These are phyloP conservation scores for Trypanosoma melophagium DNA, from an alignment of 208 protist genomes.

Conservation along the genomic window DNA sequence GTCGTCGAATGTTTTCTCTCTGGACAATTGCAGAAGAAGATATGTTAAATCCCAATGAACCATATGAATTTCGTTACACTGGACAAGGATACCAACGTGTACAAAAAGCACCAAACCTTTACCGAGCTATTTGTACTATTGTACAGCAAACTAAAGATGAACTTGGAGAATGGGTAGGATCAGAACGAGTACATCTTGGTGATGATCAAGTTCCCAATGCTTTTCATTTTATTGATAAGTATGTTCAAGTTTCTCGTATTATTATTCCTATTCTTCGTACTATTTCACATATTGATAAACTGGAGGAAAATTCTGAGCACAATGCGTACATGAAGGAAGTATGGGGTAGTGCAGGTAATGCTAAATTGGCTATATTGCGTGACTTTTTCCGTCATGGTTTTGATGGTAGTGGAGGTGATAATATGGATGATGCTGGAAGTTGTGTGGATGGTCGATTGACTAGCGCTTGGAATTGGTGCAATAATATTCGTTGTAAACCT, in stretches of 20 bases:
- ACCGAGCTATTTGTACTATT: conserved; percentile 83
- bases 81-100: conserved; percentile 96
- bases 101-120: conserved; percentile 87
- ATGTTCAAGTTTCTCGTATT: conserved; percentile 96
- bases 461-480: conserved; percentile 98
- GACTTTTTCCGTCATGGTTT: conserved; percentile 97
- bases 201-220: conserved; percentile 98
- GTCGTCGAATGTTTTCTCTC: conserved; percentile 82
- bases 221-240: conserved; percentile 98
- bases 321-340: conserved; percentile 82
- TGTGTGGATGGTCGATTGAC: conserved; percentile 98
- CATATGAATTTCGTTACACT: conserved; percentile 88
- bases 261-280: conserved; percentile 93
- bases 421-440: conserved; percentile 96
- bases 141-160: conserved; percentile 87
- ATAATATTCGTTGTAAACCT: conserved; percentile 91
- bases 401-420: conserved; percentile 95
- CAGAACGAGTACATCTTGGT: conserved; percentile 95
- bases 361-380: conserved; percentile 84
- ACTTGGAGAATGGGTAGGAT: conserved; percentile 89
- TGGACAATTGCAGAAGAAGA: conserved; percentile 95
- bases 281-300: conserved; percentile 78
- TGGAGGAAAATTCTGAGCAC: conserved; percentile 44
- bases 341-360: conserved; percentile 64
- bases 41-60: conserved; percentile 82